Base-by-base conservation (phyloP, 768 basidiomycete species). In the Phallus indusiatus region DNA sequence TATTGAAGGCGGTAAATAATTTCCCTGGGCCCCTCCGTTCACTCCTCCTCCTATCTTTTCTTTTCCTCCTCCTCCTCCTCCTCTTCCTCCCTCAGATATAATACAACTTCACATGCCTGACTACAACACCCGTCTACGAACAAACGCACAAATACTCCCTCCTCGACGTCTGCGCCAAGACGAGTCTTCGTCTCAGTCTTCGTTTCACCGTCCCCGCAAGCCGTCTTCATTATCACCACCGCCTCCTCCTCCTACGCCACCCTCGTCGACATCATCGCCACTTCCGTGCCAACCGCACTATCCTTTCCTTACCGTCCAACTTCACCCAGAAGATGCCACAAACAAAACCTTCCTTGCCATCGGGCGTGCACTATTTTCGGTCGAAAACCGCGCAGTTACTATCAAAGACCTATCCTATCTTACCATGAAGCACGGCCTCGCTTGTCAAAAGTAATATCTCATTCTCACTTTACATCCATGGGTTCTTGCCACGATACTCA, bases 351-450 rank as follows among this genome's bases (percentile, higher is more conserved):
- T 88, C 63, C 76, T 83, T 59, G 86, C 87, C 48, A 81, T 90
- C 64, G 85, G 79, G 28, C 81, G 85, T 28, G 78, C 86, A 28
- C 82, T 90, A 64, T 76, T 88, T 67, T 84, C 86, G 35, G 83
- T 90, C 59, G 81, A 85, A 67, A 90, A 90, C 71, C 82, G 86
- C 53, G 88, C 88, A 51, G 86, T 89, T 83, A 90, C 88, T 47
- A 85, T 90, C 73, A 90, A 90, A 70, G 88, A 90, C 73, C 81
- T 90, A 56, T 83, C 88, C 34, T 85, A 89, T 64, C 80, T 83
- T 73, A 78, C 82, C 37, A 76, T 83, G 62, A 74, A 73, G 62
- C 80, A 76, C 65, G 88, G 88, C 54, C 75, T 89, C 18, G 74
- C 80, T 60, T 88, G 86, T 70, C 86, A 88, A 74, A 90, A 86